phyloP scores from a whole-genome alignment of 129 eudicot genomes.

The Artemisia argyi region DNA sequence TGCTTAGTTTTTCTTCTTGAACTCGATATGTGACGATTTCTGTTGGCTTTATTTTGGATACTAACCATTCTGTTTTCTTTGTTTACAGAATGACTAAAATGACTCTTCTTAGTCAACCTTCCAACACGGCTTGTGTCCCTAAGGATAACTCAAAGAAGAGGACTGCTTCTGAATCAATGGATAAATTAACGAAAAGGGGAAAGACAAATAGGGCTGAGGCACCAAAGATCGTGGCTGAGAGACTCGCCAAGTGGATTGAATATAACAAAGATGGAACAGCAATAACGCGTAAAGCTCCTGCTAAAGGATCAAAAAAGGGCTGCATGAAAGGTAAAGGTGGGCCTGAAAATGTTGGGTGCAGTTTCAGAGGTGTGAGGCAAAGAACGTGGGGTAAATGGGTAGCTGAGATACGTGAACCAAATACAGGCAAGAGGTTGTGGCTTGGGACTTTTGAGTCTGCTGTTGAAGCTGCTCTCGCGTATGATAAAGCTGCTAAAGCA shows the following conservation, averaged over 20 bases:
- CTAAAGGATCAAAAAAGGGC: slow-evolving; percentile 89
- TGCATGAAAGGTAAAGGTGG: slow-evolving; percentile 99
- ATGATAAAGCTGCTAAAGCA: slow-evolving; percentile 86
- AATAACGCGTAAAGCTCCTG: slow-evolving; percentile 49
- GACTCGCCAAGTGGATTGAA: slow-evolving; percentile 78
- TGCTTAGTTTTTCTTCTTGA: not conserved
- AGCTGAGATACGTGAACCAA: slow-evolving; percentile 88
- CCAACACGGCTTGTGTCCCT: slow-evolving; percentile 17
- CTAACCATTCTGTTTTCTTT: not conserved
- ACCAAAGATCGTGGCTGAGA: slow-evolving; percentile 52
- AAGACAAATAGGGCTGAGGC: slow-evolving; percentile 47
- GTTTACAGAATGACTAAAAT: slow-evolving; percentile 27
- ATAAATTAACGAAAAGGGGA: slow-evolving; percentile 40
- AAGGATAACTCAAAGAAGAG: slow-evolving; percentile 36
- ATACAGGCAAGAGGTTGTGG: slow-evolving; percentile 76
- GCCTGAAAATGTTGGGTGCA: slow-evolving; percentile 54
- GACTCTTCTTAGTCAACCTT: slow-evolving; percentile 27
- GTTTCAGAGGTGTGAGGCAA: slow-evolving; percentile 86
- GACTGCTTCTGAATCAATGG: slow-evolving; percentile 23
- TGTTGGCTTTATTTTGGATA: not conserved
- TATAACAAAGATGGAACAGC: slow-evolving; percentile 29
- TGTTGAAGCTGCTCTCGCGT: slow-evolving; percentile 73
- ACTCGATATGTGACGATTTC: too few species aligned
- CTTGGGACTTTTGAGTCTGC: slow-evolving; percentile 76
- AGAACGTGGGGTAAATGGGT: slow-evolving; percentile 99